Percentiles rank a stretch among this genome's conserved stretches.
phyloP scores from a whole-genome alignment of 2,329 filamentous ascomycete species.

The Colletotrichum gigasporum region DNA sequence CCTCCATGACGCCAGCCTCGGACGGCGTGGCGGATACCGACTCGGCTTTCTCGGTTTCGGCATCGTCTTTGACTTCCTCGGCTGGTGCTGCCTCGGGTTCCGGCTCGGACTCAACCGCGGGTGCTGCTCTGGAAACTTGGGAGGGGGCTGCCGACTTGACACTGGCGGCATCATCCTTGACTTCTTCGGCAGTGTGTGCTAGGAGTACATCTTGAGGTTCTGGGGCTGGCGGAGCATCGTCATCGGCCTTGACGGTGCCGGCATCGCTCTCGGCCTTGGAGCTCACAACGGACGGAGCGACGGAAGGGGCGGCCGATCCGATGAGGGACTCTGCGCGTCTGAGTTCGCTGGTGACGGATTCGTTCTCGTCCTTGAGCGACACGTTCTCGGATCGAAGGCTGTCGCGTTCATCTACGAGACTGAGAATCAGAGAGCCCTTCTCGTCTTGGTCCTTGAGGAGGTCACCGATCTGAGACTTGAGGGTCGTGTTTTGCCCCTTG shows the following conservation, averaged over 20 bases:
- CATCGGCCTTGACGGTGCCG: slow-evolving; percentile 25
- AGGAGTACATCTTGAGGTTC: slow-evolving; percentile 1
- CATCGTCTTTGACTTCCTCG: neutral
- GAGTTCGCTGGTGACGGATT: slow-evolving; percentile 27
- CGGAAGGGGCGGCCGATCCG: slow-evolving; percentile 14
- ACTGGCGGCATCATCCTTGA: slow-evolving; percentile 14
- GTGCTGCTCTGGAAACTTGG: neutral
- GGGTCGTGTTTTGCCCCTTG: slow-evolving; percentile 23
- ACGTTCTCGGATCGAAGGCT: slow-evolving; percentile 22
- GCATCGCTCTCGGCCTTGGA: slow-evolving; percentile 13
- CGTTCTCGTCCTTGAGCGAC: slow-evolving; percentile 29
- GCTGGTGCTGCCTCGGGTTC: slow-evolving; percentile 1
- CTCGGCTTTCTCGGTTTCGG: slow-evolving; percentile 5
- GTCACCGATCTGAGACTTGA: slow-evolving; percentile 17
- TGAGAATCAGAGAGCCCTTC: slow-evolving; percentile 25
- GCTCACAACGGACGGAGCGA: slow-evolving; percentile 1
- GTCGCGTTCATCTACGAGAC: slow-evolving; percentile 24
- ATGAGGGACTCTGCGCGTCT: slow-evolving; percentile 25
- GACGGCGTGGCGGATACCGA: slow-evolving; percentile 1
- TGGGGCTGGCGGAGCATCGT: neutral
- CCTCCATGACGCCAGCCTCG: slow-evolving; percentile 16
- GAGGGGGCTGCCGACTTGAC: neutral
- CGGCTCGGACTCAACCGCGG: neutral
- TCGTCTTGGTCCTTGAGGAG: slow-evolving; percentile 32
- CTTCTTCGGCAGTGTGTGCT: slow-evolving; percentile 4